A percentile compares a stretch with the other conserved stretches of the same genome.
Evolutionary conservation across 805 yeast genomes (phyloP).

Genomic region (Wickerhamiella azymoides): DNA sequence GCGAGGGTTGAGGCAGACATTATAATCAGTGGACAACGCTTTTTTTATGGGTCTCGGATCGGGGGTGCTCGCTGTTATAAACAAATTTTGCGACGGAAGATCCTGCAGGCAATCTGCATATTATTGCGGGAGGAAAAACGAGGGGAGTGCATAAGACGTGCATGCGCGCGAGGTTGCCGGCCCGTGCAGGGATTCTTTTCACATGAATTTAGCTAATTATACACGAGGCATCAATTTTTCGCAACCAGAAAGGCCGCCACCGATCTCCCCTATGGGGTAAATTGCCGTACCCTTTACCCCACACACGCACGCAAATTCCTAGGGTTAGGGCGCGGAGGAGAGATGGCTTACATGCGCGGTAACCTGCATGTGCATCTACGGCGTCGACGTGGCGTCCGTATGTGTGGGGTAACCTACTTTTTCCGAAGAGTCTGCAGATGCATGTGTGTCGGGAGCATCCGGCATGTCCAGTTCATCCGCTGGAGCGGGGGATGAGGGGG

Average conservation of each 20-base stretch:
- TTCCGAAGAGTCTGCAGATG: slow-evolving; percentile 6
- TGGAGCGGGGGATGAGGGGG: background rate
- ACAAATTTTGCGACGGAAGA: background rate
- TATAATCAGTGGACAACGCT: background rate
- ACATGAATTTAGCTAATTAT: background rate
- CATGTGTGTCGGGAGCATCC: background rate
- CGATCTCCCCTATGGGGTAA: background rate
- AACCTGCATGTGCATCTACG: background rate
- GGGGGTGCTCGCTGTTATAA: background rate
- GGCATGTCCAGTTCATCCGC: background rate
- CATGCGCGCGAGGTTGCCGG: background rate
- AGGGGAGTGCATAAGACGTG: background rate
- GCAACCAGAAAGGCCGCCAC: background rate
- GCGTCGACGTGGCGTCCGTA: slow-evolving; percentile 4
- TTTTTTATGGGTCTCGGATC: background rate
- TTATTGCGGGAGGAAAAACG: slow-evolving; percentile 5
- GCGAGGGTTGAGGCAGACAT: background rate
- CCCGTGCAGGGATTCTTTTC: too few relatives aligned
- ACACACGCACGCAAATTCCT: background rate
- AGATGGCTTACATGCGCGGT: background rate
- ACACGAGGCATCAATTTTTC: background rate
- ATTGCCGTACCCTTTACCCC: background rate
- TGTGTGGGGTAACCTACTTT: slow-evolving; percentile 10
- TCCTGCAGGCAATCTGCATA: background rate
- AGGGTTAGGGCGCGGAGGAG: background rate